A percentile compares a stretch with the other conserved stretches of the same genome.
These are phyloP conservation scores for Torulaspora franciscae DNA, from an alignment of 805 yeast genomes.

Conservation along the genomic window DNA sequence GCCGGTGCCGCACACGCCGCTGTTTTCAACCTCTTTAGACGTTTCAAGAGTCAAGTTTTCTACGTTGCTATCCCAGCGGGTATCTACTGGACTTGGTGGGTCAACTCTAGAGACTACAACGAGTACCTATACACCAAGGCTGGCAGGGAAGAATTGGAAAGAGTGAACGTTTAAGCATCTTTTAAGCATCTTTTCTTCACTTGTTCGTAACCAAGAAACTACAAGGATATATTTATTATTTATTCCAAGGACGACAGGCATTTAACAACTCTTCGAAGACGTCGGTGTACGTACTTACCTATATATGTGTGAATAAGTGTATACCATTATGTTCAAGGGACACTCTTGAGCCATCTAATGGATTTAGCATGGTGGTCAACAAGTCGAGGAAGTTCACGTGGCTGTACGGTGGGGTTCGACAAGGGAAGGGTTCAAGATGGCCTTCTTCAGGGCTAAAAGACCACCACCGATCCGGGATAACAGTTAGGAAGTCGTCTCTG, in stretches of 20 bases:
- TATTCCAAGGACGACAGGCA: constrained; percentile 4
- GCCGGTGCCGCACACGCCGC: constrained; percentile 82
- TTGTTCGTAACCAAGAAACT: neutral
- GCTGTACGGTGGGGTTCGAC: neutral
- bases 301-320: constrained; percentile 1
- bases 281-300: constrained; percentile 4
- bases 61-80: constrained; percentile 73
- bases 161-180: constrained; percentile 40
- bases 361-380: neutral
- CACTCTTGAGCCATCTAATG: neutral
- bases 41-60: constrained; percentile 80
- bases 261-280: neutral
- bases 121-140: constrained; percentile 94
- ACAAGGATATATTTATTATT: neutral
- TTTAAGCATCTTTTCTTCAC: neutral
- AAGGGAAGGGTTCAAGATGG: constrained; percentile 1
- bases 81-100: constrained; percentile 83
- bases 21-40: constrained; percentile 88
- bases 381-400: constrained; percentile 1
- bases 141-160: constrained; percentile 90
- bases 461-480: neutral
- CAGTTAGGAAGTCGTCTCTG: neutral
- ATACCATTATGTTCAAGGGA: constrained; percentile 3
- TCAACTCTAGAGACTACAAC: constrained; percentile 81
- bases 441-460: neutral